Base-by-base conservation (phyloP, 2,329 filamentous ascomycete species). In the Helminthosporium solani region DNA sequence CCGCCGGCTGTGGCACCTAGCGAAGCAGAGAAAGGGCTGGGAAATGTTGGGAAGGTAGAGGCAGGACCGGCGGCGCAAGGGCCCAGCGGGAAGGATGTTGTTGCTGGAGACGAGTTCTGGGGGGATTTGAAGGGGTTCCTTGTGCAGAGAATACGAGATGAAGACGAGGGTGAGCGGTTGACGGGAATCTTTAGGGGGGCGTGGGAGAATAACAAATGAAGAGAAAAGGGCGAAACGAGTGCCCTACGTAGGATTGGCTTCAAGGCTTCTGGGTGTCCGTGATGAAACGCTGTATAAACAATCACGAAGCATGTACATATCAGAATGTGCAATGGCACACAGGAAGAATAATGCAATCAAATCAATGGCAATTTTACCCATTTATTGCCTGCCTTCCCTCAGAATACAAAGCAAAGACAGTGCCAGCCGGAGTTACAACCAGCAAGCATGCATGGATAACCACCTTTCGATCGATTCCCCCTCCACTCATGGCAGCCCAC, bases 61-160 rank as follows among this genome's bases (percentile, higher is more conserved):
- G 61, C 52, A 14, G 28, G 28, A 14, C 63, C 72, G 7, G 71
- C 71, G 36, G 75, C 73, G 33, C 78, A 78, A 42, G 76, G 79
- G 2, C 70, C 76, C n/a, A 83, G 79, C 55, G 80, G 80, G 27
- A 72, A 72, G 43, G 80, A 81, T 21, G 78, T 86, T 16, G 65
- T 95, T 53, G 74, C 81, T 62, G 86, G 82, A 11, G 81, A 86
- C 6, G 84, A 80, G 44, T 99, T 99, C 66, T 99, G 94, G 94
- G 73, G 73, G 7, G 94, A 97, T 73, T 70, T 99, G 53, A 83
- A 84, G 64, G 87, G 81, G 0, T 97, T 92, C 70, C 67, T 99
- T 67, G 73, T 83, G 63, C 87, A 91, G 74, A 81, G 89, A 66
- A 72, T 96, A 59, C 84, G 86, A 70, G 87, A 95, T 65, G 83